Conservation (phyloP, 306 rosid genomes). For the Cicer pinnatifidum region DNA sequence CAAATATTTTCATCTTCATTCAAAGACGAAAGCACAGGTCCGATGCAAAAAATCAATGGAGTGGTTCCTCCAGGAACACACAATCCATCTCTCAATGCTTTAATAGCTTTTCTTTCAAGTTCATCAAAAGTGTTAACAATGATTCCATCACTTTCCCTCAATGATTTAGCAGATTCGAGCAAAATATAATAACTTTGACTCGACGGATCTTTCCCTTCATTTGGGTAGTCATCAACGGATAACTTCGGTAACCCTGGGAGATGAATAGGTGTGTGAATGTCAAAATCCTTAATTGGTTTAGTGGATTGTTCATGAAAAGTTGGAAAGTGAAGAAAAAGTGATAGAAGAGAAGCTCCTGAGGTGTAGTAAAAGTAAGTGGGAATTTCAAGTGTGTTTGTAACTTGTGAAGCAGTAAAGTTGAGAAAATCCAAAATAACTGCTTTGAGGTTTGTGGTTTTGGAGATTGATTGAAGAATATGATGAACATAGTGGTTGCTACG, state of each 20-base stretch:
- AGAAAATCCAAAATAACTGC: slow-evolving; percentile 58
- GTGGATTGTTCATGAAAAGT: slow-evolving; percentile 34
- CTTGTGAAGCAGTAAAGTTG: slow-evolving; percentile 34
- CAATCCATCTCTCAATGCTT: slow-evolving; percentile 41
- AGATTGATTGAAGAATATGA: slow-evolving; percentile 11
- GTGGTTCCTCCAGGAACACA: slow-evolving; percentile 35
- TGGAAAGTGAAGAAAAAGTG: slow-evolving; percentile 24
- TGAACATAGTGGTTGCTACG: slow-evolving; percentile 10
- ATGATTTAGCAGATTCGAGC: background rate
- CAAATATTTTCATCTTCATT: slow-evolving; percentile 36
- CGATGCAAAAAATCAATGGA: slow-evolving; percentile 46
- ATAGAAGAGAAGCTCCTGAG: slow-evolving; percentile 42
- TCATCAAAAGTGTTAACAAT: slow-evolving; percentile 32
- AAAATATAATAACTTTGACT: background rate
- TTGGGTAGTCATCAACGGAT: background rate
- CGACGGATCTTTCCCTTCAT: background rate
- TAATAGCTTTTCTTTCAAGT: slow-evolving; percentile 5
- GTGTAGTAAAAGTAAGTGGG: slow-evolving; percentile 50
- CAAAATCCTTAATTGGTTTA: slow-evolving; percentile 37
- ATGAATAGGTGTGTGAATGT: background rate
- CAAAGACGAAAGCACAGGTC: slow-evolving; percentile 44
- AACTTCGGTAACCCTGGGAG: slow-evolving; percentile 46
- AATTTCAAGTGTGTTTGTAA: slow-evolving; percentile 41
- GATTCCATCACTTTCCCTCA: slow-evolving; percentile 33
- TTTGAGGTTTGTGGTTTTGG: slow-evolving; percentile 30